These are phyloP conservation scores for Rhizopus stolonifer DNA, from an alignment of 371 early-diverging fungal species.

Conservation along the genomic window DNA sequence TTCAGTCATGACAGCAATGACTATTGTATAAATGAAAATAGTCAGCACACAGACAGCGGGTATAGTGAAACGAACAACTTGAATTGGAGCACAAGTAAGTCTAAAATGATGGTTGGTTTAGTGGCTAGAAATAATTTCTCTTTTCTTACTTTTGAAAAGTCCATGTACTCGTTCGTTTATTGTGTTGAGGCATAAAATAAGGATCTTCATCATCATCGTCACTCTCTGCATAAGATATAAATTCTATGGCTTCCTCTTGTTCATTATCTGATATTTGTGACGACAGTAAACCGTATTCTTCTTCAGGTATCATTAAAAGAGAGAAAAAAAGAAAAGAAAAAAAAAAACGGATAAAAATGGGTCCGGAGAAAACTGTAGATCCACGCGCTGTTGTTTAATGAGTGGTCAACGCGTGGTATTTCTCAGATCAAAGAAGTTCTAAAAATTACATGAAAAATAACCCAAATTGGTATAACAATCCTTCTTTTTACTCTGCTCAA, in stretches of 20 bases:
- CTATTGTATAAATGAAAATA: constrained; percentile 49
- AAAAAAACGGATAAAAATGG: too few species aligned
- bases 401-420: too few species aligned
- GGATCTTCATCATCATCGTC: constrained; percentile 60
- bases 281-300: constrained; percentile 23
- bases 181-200: constrained; percentile 52
- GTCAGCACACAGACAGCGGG: constrained; percentile 44
- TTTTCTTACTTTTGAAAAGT: constrained; percentile 38
- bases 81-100: constrained; percentile 49
- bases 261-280: constrained; percentile 33
- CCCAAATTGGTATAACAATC: too few species aligned
- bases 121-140: constrained; percentile 3
- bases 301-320: constrained; percentile 24
- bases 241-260: constrained; percentile 51
- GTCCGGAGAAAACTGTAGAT: too few species aligned
- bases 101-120: too few species aligned
- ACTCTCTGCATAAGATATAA: constrained; percentile 52
- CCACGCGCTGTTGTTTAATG: too few species aligned
- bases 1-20: constrained; percentile 40
- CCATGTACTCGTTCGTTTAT: constrained; percentile 49
- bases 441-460: too few species aligned
- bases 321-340: not conserved
- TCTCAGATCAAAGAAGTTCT: too few species aligned
- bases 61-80: constrained; percentile 46
- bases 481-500: too few species aligned